Base-by-base conservation (phyloP, 192 early-diverging fungal genomes). In the Backusella liffmaniae region DNA sequence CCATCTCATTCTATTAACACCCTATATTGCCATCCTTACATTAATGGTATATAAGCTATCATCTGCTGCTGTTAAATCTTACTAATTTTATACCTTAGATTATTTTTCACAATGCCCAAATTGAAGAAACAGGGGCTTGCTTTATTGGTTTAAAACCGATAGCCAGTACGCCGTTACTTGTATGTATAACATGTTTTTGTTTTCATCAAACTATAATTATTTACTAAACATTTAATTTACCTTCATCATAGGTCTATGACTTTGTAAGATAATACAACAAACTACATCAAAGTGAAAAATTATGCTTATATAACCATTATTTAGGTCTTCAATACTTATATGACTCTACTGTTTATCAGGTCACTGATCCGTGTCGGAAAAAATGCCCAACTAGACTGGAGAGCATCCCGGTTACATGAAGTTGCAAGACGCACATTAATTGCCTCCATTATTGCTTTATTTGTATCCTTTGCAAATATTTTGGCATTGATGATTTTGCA, bases 371-470 rank as follows among this genome's bases (percentile, higher is more conserved):
- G 35, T 1, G 44, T 72, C 23, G 70, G 51, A 34, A 73, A 73
- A 5, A 67, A 53, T 4, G 62, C 21, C 13, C 30, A 12, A 12
- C 12, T 53, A 5, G 72, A 71, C 44, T 76, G 78, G 72, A 73
- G 67, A 53, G 49, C 62, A 32, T 76, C 82, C 8, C 44, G 74
- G 7, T 26, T 83, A 1, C 74, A 76, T 44, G 72, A 78, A 6
- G 77, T 88, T 0, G 86, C 86, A 12, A 78, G 80, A 65, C 77
- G 84, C 7, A 87, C 84, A 2, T 53, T 87, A 32, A 37, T 87
- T 29, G 86, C 82, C 16, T 83, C 86, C 2, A 29, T 87, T 32
- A 51, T 87, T 35, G 70, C 81, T 10, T 66, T 87, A 29, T 15
- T 82, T 42, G 75, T 85, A 23, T 83, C 82, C 5, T 81, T 82